Percentiles rank a stretch among this genome's conserved stretches.
Conservation (phyloP, 2,329 filamentous ascomycete species). For the Graphilbum sp. region DNA sequence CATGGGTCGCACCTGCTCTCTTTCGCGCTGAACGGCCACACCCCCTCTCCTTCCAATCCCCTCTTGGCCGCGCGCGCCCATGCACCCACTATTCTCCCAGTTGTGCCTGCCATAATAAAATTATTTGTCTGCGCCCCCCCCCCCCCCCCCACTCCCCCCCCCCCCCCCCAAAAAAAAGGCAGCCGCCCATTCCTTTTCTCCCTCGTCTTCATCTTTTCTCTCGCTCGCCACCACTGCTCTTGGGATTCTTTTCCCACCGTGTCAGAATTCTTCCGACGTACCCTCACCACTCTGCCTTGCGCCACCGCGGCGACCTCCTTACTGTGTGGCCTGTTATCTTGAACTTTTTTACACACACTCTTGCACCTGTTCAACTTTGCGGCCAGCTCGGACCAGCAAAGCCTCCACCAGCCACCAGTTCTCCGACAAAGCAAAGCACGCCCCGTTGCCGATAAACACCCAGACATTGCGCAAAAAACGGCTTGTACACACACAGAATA, state of each 20-base stretch:
- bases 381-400: neutral
- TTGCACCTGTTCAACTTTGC: neutral
- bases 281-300: neutral
- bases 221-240: neutral
- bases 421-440: no score
- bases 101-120: neutral
- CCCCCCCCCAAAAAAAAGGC: neutral
- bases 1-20: neutral
- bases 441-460: no score
- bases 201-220: neutral
- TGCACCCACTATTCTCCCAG: neutral
- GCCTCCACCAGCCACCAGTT: no score
- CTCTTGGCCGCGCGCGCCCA: neutral
- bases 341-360: neutral
- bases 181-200: neutral
- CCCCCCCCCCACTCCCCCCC: neutral
- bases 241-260: neutral
- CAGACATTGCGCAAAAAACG: no score
- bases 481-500: no score
- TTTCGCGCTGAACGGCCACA: neutral
- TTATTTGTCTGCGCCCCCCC: neutral
- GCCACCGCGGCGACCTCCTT: neutral
- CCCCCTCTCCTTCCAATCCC: neutral
- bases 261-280: neutral
- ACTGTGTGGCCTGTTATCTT: no score